A percentile compares a stretch with the other conserved stretches of the same genome.
Conservation (phyloP, 495 filamentous ascomycete genomes). For the Lichenothelia convexa region DNA sequence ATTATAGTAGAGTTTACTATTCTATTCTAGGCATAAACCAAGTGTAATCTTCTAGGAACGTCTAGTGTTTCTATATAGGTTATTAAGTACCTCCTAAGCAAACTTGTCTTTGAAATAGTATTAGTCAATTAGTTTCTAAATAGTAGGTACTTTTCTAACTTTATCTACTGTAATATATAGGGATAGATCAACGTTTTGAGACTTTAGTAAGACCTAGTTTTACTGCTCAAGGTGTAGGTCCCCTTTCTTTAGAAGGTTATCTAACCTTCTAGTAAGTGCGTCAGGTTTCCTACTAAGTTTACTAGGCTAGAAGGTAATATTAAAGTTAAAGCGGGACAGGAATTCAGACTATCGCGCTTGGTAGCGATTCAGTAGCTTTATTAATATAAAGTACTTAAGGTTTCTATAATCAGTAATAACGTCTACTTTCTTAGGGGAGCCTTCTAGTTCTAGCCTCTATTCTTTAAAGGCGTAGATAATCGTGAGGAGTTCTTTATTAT, state of each 20-base stretch:
- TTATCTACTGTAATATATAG: not conserved
- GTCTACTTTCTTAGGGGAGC: not conserved
- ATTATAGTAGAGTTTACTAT: not conserved
- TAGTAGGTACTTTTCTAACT: not conserved
- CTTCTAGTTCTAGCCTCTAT: constrained; percentile 3
- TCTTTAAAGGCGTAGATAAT: constrained; percentile 7
- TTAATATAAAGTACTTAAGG: constrained; percentile 4
- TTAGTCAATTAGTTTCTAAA: not conserved
- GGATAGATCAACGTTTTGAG: not conserved
- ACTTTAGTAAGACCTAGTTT: not conserved
- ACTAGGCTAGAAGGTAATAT: not conserved
- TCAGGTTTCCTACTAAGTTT: not conserved
- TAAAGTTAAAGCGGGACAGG: constrained; percentile 5
- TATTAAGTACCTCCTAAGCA: not conserved
- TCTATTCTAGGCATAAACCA: not conserved
- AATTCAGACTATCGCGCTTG: constrained; percentile 2
- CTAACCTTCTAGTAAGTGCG: not conserved
- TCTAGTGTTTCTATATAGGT: not conserved
- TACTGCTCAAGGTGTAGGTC: not conserved
- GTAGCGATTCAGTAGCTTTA: constrained; percentile 1
- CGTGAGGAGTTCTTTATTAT: constrained; percentile 6
- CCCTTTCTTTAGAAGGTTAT: not conserved
- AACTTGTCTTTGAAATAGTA: not conserved
- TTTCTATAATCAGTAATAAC: constrained; percentile 10
- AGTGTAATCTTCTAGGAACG: not conserved